These are phyloP conservation scores for Puccinia hordei DNA, from an alignment of 1,284 basidiomycete species.

Conservation along the genomic window DNA sequence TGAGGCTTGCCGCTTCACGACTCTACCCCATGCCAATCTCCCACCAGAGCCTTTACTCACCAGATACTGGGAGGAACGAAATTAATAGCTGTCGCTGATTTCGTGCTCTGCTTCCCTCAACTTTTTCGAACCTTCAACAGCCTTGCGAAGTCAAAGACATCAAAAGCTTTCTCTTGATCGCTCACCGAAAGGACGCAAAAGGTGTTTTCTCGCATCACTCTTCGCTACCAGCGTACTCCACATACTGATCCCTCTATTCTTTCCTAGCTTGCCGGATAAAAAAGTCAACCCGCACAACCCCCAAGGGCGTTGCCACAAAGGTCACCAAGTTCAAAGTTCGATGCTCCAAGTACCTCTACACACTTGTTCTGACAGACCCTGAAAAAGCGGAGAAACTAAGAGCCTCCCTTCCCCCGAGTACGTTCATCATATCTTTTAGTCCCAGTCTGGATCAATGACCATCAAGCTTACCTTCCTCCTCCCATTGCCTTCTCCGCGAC, in stretches of 20 bases:
- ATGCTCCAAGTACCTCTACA: constrained; percentile 97
- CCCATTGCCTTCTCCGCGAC: background rate
- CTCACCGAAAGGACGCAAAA: constrained; percentile 72
- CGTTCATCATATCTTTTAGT: constrained; percentile 58
- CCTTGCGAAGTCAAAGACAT: constrained; percentile 14
- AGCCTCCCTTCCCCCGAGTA: constrained; percentile 91
- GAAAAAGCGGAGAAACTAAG: constrained; percentile 99
- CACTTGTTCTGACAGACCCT: constrained; percentile 87
- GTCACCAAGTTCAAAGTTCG: constrained; percentile 99
- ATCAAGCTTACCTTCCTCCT: background rate
- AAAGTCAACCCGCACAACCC: constrained; percentile 69
- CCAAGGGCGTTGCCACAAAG: constrained; percentile 67
- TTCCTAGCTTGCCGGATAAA: constrained; percentile 87
- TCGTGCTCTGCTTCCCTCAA: background rate
- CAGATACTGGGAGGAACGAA: constrained; percentile 5
- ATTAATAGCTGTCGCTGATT: constrained; percentile 16
- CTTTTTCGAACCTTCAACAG: background rate
- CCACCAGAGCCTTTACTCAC: constrained; percentile 8
- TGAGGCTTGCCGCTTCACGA: constrained; percentile 2
- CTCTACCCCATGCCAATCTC: background rate
- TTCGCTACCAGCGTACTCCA: background rate
- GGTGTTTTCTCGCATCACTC: constrained; percentile 57
- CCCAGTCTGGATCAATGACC: background rate
- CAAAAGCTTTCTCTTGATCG: constrained; percentile 56
- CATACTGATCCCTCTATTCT: constrained; percentile 38